These are phyloP conservation scores for Dichomitus squalens DNA, from an alignment of 1,284 basidiomycete species.

Conservation along the genomic window DNA sequence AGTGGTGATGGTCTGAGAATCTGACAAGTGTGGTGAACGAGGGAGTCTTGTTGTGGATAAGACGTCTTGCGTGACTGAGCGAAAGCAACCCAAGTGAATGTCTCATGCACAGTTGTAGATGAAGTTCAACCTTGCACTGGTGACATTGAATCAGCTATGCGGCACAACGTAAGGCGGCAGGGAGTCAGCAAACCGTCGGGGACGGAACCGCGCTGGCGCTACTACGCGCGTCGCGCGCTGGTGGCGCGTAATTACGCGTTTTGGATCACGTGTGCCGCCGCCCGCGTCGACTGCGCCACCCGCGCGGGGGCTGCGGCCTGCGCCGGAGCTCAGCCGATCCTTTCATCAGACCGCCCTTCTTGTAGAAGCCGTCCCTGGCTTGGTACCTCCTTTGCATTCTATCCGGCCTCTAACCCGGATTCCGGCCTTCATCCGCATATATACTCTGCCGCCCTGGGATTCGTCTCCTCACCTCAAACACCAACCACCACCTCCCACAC, in stretches of 20 bases:
- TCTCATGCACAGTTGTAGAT: background rate
- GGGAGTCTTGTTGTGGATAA: constrained; percentile 24
- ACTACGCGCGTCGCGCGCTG: background rate
- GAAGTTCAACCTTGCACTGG: background rate
- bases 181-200: background rate
- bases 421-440: background rate
- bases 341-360: background rate
- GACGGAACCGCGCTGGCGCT: background rate
- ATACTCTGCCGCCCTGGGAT: background rate
- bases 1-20: background rate
- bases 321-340: no score
- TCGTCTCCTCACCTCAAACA: background rate
- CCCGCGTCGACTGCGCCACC: constrained; percentile 12
- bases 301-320: constrained; percentile 5
- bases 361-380: background rate
- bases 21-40: constrained; percentile 35
- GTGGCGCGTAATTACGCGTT: background rate
- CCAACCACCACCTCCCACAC: background rate
- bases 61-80: background rate
- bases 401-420: background rate
- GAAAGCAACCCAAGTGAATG: background rate
- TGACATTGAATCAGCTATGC: background rate
- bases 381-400: background rate
- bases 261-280: background rate
- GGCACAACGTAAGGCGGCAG: background rate